Evolutionary conservation across 2,329 filamentous ascomycete genomes (phyloP), one percentile per base, ranked within the genome.

Genomic region (Calonectria pteridis): DNA sequence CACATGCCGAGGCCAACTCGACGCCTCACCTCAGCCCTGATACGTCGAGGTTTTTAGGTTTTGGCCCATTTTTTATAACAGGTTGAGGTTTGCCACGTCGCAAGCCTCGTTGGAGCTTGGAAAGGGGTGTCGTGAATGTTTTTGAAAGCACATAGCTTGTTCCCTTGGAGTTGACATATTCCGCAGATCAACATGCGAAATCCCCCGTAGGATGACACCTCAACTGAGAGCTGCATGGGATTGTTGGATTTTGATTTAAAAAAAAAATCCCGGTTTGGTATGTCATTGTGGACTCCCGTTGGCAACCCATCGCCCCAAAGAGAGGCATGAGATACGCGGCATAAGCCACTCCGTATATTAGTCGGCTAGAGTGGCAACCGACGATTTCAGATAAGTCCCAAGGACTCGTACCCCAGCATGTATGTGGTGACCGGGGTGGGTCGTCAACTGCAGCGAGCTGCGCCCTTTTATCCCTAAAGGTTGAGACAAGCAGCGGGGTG

Each of bases 371-470:
- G 69, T 62, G 46, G 63, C 37, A 40, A 63, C 29, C 20, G 46
- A 35, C 43, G 33, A 59, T 59, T 59, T 23, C n/a, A 63, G 46
- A 46, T 58, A 62, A 53, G 33, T 55, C 37, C n/a, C 26, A 50
- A 58, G 23, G 46, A 58, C 53, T 67, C 64, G 69, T 63, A 72
- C 53, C 64, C 40, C 63, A 33, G 63, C 35, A 46, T 67, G 35
- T 73, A 63, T 64, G 50, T 49, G 68, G 26, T 28, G 66, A 23
- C 58, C 28, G n/a, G 55, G 58, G 69, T 63, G 67, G 63, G 64
- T 35, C 59, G 29, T 68, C 55, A 59, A 59, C 55, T 58, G 28
- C 69, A 55, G 53, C 37, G 40, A 67, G 40, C 49, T 69, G 53
- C 58, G 67, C 26, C 65, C 50, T 71, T 67, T 53, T 67, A 40